A percentile compares a stretch with the other conserved stretches of the same genome.
Conservation (phyloP, 2,329 filamentous ascomycete genomes). For the Aspergillus sp. region DNA sequence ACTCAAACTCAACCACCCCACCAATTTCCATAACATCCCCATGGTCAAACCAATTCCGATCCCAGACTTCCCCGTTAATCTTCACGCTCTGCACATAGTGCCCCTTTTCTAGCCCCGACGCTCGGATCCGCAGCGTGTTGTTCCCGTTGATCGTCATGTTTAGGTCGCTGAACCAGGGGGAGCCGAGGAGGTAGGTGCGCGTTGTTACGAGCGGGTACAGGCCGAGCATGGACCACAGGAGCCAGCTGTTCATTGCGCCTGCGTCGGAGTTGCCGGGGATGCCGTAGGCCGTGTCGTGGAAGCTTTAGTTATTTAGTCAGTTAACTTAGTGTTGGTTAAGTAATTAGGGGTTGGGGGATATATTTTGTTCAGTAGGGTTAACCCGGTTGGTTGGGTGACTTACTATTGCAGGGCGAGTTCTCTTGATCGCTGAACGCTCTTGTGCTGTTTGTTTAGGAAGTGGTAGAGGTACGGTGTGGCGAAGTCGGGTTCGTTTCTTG, state of each 20-base stretch:
- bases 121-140: constrained; percentile 47
- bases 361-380: too few species aligned
- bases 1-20: constrained; percentile 50
- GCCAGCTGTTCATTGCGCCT: constrained; percentile 54
- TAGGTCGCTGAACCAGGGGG: constrained; percentile 45
- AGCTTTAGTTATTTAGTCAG: constrained; percentile 36
- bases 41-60: constrained; percentile 57
- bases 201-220: constrained; percentile 51
- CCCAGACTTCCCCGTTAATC: constrained; percentile 54
- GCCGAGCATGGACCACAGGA: constrained; percentile 52
- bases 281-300: constrained; percentile 55
- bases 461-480: constrained; percentile 68
- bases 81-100: constrained; percentile 55
- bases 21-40: constrained; percentile 45
- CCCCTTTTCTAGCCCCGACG: constrained; percentile 44
- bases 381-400: background rate
- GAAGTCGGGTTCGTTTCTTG: constrained; percentile 67
- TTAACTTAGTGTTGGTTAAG: too few species aligned
- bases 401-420: constrained; percentile 56
- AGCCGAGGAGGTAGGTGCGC: constrained; percentile 47
- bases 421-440: constrained; percentile 60
- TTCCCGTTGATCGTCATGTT: constrained; percentile 33
- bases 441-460: constrained; percentile 64
- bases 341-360: too few species aligned
- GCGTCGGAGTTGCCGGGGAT: constrained; percentile 70